phyloP scores from a whole-genome alignment of 176 grass and related monocot species.

The Zoysia japonica region DNA sequence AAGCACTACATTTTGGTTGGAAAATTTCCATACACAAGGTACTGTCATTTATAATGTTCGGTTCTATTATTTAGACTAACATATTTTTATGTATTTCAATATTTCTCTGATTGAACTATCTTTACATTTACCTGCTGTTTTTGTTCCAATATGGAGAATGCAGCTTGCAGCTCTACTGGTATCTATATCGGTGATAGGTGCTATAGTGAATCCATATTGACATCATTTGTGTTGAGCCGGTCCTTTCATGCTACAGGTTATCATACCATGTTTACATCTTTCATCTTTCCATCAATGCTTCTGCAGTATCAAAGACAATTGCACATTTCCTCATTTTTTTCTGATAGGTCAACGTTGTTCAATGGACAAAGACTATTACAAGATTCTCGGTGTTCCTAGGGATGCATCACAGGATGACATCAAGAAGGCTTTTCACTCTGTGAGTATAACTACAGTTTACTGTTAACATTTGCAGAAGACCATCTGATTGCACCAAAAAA shows the following conservation, averaged over 20 bases:
- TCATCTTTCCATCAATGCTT: conserved; percentile 1
- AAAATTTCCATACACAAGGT: background rate
- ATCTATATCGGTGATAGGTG: conserved; percentile 40
- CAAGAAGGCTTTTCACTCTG: conserved; percentile 90
- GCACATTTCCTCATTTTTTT: conserved; percentile 33
- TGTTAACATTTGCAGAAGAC: background rate
- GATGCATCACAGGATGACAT: conserved; percentile 82
- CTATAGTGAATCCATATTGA: conserved; percentile 32
- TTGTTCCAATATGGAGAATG: conserved; percentile 27
- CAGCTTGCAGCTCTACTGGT: conserved; percentile 54
- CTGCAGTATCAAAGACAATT: conserved; percentile 24
- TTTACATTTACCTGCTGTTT: conserved; percentile 20
- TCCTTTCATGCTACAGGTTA: conserved; percentile 90
- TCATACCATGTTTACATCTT: conserved; percentile 24
- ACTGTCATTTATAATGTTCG: background rate
- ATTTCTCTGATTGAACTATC: background rate
- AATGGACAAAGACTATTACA: conserved; percentile 72
- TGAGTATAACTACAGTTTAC: conserved; percentile 53
- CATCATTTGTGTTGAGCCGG: conserved; percentile 46
- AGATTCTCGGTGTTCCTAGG: conserved; percentile 77
- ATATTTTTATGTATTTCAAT: background rate
- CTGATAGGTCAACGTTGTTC: conserved; percentile 53
- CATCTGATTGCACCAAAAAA: conserved; percentile 14
- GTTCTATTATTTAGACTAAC: background rate
- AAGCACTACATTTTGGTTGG: background rate